Base-by-base conservation (phyloP, 1,284 basidiomycete species). In the Butyriboletus appendiculatus region DNA sequence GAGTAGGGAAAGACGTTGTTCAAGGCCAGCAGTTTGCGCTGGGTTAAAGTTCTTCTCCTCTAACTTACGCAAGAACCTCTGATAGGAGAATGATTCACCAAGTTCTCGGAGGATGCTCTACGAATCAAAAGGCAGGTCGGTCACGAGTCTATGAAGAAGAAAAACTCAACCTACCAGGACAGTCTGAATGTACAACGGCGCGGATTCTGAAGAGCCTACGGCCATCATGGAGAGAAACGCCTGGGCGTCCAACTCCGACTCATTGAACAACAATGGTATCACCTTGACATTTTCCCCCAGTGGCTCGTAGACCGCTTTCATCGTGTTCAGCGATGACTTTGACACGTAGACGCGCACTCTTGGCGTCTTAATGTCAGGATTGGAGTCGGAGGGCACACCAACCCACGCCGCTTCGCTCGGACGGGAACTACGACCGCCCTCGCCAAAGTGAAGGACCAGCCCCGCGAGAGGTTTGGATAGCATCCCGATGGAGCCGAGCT, bases 181-280 rank as follows among this genome's bases (percentile, higher is more conserved):
- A 0, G 78, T 76, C 46, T 85, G 83, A 64, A 86, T 79, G 60
- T 86, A 87, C 8, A 86, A 60, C 0, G 85, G 85, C 0, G 81
- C 78, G 0, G 72, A 68, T 0, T 82, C 82, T 0, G 80, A 80
- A 0, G 78, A 76, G 1, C 76, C 79, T 3, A 84, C 75, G 0
- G 80, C 79, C 84, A 86, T 86, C 77, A 86, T 79, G 0, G 81
- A 81, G 40, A 85, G 62, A 50, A 86, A 80, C 0, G 82, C 80
- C 38, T 81, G 72, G 1, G 82, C 82, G 68, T 89, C 81, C 10
- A 89, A 73, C 59, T 90, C 84, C 14, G 76, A 72, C 55, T 85
- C 77, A 11, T 76, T 69, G 60, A 88, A 80, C 14, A 76, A 62
- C 33, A 90, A 64, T 0, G 86, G 81, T 53, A 78, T 70, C 2